Conservation (phyloP, 2,329 filamentous ascomycete genomes). For the Didymella lethalis region DNA sequence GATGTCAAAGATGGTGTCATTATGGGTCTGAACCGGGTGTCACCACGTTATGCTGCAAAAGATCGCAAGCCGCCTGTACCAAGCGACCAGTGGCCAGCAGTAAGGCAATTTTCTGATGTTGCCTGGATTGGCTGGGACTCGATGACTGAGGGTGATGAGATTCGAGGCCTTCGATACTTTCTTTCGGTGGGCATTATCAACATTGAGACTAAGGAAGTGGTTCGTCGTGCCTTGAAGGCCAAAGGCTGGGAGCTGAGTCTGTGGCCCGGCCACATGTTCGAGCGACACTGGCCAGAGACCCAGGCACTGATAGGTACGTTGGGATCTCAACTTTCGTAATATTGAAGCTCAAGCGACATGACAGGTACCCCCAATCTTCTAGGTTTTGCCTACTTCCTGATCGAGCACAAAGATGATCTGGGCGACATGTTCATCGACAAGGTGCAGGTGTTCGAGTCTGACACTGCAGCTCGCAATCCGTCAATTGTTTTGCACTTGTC, state of each 20-base stretch:
- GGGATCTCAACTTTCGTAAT: neutral
- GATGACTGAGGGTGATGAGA: constrained; percentile 6
- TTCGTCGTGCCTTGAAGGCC: constrained; percentile 18
- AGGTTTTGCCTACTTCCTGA: constrained; percentile 32
- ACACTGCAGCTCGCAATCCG: constrained; percentile 18
- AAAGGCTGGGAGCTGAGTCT: constrained; percentile 17
- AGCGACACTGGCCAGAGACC: constrained; percentile 20
- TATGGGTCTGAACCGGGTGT: constrained; percentile 26
- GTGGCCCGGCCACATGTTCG: constrained; percentile 31
- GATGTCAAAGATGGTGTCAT: constrained; percentile 30
- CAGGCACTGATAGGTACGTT: constrained; percentile 29
- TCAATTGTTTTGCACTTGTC: constrained; percentile 27
- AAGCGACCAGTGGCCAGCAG: constrained; percentile 19
- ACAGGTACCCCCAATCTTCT: constrained; percentile 29
- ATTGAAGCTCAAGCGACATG: neutral
- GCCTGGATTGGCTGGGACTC: constrained; percentile 27
- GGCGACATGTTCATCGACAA: constrained; percentile 30
- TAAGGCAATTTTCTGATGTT: constrained; percentile 32
- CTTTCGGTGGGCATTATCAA: constrained; percentile 28
- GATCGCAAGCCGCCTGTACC: constrained; percentile 22
- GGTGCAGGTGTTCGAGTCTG: constrained; percentile 25
- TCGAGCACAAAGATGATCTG: constrained; percentile 30
- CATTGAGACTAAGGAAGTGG: constrained; percentile 22
- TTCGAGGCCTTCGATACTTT: constrained; percentile 27
- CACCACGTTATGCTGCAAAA: constrained; percentile 22